A percentile compares a stretch with the other conserved stretches of the same genome.
These are phyloP conservation scores for Pouteria glomerata DNA, from an alignment of 148 eudicot genomes.

Conservation along the genomic window DNA sequence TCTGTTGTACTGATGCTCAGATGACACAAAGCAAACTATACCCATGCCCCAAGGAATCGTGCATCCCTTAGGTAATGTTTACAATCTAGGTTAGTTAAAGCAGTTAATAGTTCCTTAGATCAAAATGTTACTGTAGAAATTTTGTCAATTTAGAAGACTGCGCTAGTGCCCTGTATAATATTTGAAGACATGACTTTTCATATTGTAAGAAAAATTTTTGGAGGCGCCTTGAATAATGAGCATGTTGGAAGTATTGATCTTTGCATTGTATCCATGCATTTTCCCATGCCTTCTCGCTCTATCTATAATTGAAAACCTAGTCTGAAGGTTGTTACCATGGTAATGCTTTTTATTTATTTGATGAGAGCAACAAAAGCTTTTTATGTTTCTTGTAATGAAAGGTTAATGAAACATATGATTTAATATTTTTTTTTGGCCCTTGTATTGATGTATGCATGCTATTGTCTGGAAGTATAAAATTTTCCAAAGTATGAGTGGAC, in stretches of 20 bases:
- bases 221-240: background rate
- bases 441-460: too few relatives aligned
- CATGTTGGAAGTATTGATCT: background rate
- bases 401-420: too few relatives aligned
- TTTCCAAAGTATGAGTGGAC: too few relatives aligned
- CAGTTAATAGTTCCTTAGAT: background rate
- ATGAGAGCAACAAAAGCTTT: too few relatives aligned
- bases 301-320: too few relatives aligned
- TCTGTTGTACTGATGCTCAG: background rate
- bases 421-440: too few relatives aligned
- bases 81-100: background rate
- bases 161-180: background rate
- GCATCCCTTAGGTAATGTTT: background rate
- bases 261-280: background rate
- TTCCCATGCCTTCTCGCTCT: background rate
- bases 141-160: background rate
- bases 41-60: background rate
- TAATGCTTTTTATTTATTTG: too few relatives aligned
- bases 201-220: constrained; percentile 3
- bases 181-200: background rate
- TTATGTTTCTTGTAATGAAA: too few relatives aligned
- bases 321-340: too few relatives aligned
- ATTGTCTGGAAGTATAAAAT: too few relatives aligned
- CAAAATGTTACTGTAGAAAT: too few relatives aligned
- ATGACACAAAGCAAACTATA: background rate